Base-by-base conservation (phyloP, 2,329 filamentous ascomycete genomes). In the Calonectria hawksworthii region DNA sequence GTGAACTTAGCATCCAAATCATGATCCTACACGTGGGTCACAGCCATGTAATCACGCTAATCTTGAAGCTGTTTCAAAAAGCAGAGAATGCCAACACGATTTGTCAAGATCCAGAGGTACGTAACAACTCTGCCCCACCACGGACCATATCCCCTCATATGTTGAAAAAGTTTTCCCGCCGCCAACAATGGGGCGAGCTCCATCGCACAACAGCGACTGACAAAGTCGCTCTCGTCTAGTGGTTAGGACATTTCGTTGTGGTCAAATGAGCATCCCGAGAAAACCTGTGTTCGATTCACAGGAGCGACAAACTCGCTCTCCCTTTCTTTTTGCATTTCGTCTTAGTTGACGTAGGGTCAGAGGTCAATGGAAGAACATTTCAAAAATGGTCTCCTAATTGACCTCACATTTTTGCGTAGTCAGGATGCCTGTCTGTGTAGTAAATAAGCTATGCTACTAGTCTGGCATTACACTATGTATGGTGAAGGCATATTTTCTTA, bases 191-290 rank as follows among this genome's bases (percentile, higher is more conserved):
- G 52, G 52, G 52, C 30, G 52, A 34, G 52, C 52, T 56, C 52
- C 30, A 56, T 56, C 52, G 52, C 34, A 44, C 61, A 64, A 41
- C 61, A 44, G 61, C 61, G 41, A 44, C 61, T 41, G 26, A 28
- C 54, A 28, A 64, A 41, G 61, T 64, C 61, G 61, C 61, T 64
- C 36, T 64, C 61, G 61, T 64, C 61, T 64, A 64, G 61, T 64
- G 72, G 67, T 74, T 74, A 74, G 72, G 50, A 74, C 72, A 74
- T 68, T 74, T 69, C 68, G 67, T 70, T 74, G 67, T 70, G 61
- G 67, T 56, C 52, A 56, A 32, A 56, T 56, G 52, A 56, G 52
- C 52, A 56, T 56, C 52, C 67, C 72, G 72, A 69, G 70, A 61
- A 74, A 74, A 70, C 67, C 56, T 51, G 32, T 50, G 67, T 74